Percentiles rank a stretch among this genome's conserved stretches.
Evolutionary conservation across 257 asterid genomes (phyloP).

Genomic region (Solanum pinnatisectum): DNA sequence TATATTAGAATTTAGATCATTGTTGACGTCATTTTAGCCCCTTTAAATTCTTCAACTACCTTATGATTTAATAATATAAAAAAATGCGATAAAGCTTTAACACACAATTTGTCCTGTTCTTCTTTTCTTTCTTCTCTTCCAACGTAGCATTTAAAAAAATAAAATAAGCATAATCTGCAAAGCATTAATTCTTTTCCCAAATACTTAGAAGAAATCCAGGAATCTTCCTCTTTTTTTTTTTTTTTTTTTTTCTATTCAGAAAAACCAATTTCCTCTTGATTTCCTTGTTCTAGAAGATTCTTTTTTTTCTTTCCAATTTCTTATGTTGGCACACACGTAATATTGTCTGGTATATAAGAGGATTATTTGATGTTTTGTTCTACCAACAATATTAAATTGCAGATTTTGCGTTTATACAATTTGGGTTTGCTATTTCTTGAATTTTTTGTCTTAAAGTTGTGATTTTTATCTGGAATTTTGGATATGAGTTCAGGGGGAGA

Average conservation of each 20-base stretch:
- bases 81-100: neutral
- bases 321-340: neutral
- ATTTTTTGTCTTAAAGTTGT: neutral
- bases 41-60: neutral
- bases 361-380: neutral
- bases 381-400: neutral
- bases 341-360: neutral
- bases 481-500: slow-evolving; percentile 23
- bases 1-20: neutral
- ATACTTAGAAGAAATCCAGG: neutral
- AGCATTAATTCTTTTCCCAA: neutral
- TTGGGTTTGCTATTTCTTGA: neutral
- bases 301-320: neutral
- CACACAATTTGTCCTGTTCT: neutral
- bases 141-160: neutral
- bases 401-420: neutral
- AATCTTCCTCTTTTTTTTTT: neutral
- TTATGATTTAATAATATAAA: neutral
- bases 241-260: neutral
- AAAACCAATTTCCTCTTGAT: neutral
- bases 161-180: neutral
- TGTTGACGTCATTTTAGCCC: neutral
- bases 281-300: neutral
- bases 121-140: neutral
- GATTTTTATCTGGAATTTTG: neutral